A percentile compares a stretch with the other conserved stretches of the same genome.
phyloP scores from a whole-genome alignment of 2,329 filamentous ascomycete species.

The Paraphaeosphaeria sporulosa region DNA sequence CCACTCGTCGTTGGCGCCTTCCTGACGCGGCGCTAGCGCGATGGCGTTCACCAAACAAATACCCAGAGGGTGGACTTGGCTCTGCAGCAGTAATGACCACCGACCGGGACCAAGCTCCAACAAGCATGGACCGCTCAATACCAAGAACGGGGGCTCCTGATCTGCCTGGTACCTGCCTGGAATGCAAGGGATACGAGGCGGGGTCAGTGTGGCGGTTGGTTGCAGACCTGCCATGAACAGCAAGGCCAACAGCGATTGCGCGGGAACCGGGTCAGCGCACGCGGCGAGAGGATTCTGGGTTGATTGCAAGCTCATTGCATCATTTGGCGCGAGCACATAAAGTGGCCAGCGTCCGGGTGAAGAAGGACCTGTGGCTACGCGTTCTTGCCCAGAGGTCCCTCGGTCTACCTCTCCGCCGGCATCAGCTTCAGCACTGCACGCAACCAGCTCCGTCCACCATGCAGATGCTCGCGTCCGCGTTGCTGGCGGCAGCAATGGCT shows the following conservation, averaged over 20 bases:
- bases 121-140: not conserved
- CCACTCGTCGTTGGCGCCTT: not conserved
- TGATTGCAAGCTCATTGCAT: conserved; percentile 8
- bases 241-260: conserved; percentile 8
- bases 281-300: not conserved
- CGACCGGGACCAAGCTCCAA: conserved; percentile 8
- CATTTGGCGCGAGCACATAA: conserved; percentile 4
- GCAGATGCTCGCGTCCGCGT: conserved; percentile 29
- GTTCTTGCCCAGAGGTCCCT: not conserved
- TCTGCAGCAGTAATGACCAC: conserved; percentile 11
- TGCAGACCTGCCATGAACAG: conserved; percentile 21
- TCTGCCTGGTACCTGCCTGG: conserved; percentile 22
- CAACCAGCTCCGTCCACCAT: conserved; percentile 23
- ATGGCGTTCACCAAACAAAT: not conserved
- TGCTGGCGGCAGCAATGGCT: conserved; percentile 39
- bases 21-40: conserved; percentile 6
- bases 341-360: not conserved
- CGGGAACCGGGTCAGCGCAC: conserved; percentile 2
- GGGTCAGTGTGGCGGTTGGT: conserved; percentile 6
- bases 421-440: conserved; percentile 5
- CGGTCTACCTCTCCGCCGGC: not conserved
- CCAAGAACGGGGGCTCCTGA: conserved; percentile 20
- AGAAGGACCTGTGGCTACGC: not conserved
- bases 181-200: conserved; percentile 15
- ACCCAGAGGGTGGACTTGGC: not conserved